Evolutionary conservation across 495 filamentous ascomycete genomes (phyloP).

Genomic region (Daldinia vernicosa): DNA sequence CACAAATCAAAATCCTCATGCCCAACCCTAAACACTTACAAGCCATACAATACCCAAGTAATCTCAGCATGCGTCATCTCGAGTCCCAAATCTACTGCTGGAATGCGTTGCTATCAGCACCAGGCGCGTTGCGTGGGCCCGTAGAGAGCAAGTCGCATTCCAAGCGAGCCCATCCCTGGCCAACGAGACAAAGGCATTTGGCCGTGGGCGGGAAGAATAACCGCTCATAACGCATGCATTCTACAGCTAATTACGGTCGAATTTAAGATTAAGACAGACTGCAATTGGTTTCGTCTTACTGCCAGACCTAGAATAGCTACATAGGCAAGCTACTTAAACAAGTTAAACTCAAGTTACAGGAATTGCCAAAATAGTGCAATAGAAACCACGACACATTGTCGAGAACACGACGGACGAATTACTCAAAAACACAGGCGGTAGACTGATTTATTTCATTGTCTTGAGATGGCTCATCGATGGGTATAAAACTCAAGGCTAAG

Average conservation of each 20-base stretch:
- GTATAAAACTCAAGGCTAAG: conserved; percentile 22
- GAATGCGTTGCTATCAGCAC: conserved; percentile 42
- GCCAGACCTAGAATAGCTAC: not conserved
- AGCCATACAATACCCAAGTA: not conserved
- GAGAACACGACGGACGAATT: not conserved
- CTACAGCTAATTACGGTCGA: not conserved
- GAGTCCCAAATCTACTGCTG: conserved; percentile 2
- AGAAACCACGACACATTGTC: not conserved
- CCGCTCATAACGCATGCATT: not conserved
- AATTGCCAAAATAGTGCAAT: not conserved
- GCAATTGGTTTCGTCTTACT: not conserved
- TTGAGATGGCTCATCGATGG: conserved; percentile 32
- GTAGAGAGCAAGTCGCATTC: conserved; percentile 32
- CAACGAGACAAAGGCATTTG: conserved; percentile 22
- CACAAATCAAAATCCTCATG: not conserved
- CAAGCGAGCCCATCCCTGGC: conserved; percentile 19
- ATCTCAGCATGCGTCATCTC: conserved; percentile 37
- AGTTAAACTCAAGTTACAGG: not conserved
- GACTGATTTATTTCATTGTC: conserved; percentile 22
- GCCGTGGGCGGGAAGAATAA: not conserved
- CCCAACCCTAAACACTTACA: conserved; percentile 8
- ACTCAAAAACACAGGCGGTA: not conserved
- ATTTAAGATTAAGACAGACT: not conserved
- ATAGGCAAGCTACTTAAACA: not conserved
- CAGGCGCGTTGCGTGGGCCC: not conserved